Evolutionary conservation across 129 eudicot species (phyloP).

Genomic region (Smallanthus sonchifolius): DNA sequence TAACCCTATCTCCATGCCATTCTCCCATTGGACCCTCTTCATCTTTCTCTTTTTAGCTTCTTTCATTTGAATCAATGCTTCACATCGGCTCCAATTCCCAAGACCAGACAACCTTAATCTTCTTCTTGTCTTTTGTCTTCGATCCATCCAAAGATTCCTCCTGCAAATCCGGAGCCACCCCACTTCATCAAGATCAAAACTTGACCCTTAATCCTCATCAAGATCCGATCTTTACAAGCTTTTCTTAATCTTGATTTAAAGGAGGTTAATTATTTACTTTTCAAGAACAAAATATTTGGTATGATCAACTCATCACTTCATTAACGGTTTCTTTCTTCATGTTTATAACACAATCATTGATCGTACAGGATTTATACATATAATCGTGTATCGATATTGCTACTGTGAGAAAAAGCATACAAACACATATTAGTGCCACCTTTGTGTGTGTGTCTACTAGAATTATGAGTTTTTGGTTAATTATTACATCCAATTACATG

Average conservation of each 20-base stretch:
- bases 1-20: conserved; percentile 35
- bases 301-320: conserved; percentile 12
- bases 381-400: not conserved
- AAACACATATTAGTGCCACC: conserved; percentile 35
- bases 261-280: not conserved
- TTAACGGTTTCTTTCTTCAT: not conserved
- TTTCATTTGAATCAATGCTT: conserved; percentile 22
- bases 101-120: conserved; percentile 42
- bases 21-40: conserved; percentile 49
- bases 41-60: conserved; percentile 29
- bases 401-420: conserved; percentile 20
- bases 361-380: not conserved
- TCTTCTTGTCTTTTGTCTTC: conserved; percentile 28
- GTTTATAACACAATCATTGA: conserved; percentile 25
- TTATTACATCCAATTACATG: conserved; percentile 25
- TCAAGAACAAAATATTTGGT: conserved; percentile 22
- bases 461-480: conserved; percentile 26
- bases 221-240: conserved; percentile 21
- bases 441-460: conserved; percentile 31
- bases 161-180: conserved; percentile 23
- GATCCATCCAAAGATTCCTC: conserved; percentile 16
- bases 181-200: conserved; percentile 11
- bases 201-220: not conserved
- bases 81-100: conserved; percentile 50
- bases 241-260: not conserved